A percentile compares a stretch with the other conserved stretches of the same genome.
These are phyloP conservation scores for Platanus orientalis DNA, from an alignment of 164 flowering plant genomes.

Conservation along the genomic window DNA sequence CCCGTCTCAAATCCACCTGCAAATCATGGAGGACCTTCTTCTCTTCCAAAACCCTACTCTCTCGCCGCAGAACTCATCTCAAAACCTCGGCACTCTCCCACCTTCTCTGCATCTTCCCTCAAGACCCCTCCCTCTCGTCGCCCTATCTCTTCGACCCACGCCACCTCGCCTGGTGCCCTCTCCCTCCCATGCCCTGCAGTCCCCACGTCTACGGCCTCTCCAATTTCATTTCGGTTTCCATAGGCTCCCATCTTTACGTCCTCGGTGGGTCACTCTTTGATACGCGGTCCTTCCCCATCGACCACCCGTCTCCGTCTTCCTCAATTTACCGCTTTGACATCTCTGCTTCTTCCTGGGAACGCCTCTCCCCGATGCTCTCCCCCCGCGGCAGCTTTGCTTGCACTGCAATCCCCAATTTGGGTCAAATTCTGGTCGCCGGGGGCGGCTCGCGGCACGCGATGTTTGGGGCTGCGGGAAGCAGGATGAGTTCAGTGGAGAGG, in stretches of 20 bases:
- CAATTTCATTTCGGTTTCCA: conserved; percentile 62
- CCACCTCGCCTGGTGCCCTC: conserved; percentile 47
- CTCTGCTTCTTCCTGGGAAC: conserved; percentile 39
- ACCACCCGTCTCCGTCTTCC: conserved; percentile 63
- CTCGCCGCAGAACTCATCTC: conserved; percentile 33
- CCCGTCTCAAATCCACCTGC: conserved; percentile 60
- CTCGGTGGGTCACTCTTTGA: conserved; percentile 89
- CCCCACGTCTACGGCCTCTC: conserved; percentile 71
- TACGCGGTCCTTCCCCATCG: conserved; percentile 73
- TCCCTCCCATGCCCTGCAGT: conserved; percentile 74
- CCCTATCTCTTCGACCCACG: conserved; percentile 77
- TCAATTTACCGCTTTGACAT: conserved; percentile 47
- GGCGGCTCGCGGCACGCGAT: conserved; percentile 83
- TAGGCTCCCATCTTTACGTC: conserved; percentile 53
- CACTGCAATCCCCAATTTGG: conserved; percentile 29
- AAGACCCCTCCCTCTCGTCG: conserved; percentile 63
- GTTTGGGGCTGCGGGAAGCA: conserved; percentile 79
- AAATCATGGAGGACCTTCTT: conserved; percentile 64
- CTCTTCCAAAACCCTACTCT: conserved; percentile 53
- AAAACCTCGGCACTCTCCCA: conserved; percentile 23
- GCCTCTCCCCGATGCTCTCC: conserved; percentile 58
- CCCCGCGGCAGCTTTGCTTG: conserved; percentile 90
- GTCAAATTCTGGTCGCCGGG: conserved; percentile 69
- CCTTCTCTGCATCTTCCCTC: conserved; percentile 72
- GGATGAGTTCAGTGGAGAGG: conserved; percentile 72